Base-by-base conservation (phyloP, 2,329 filamentous ascomycete genomes). In the Aspergillus pseudoglaucus region DNA sequence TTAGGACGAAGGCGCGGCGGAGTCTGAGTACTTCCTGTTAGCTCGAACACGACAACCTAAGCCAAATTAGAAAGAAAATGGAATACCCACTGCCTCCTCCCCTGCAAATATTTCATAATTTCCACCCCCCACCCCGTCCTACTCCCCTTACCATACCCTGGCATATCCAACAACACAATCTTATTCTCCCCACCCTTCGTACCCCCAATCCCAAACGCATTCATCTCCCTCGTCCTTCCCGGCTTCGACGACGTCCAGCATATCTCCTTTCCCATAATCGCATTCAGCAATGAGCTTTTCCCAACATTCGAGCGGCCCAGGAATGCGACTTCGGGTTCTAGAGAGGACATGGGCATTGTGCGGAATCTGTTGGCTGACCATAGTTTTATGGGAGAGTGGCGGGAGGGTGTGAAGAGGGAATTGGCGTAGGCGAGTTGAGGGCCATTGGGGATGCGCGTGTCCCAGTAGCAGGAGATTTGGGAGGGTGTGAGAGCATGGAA, bases 241-340 rank as follows among this genome's bases (percentile, higher is more conserved):
- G 81, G 80, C 15, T 78, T 80, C 2, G 75, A 76, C 3, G 76
- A 80, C 0, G 81, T 81, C 58, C 75, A 72, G 47, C 80, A 81
- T 12, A 80, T 63, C 14, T 70, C 61, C 53, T 65, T 62, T 43
- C 59, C 73, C 63, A 85, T 75, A 7, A 88, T 67, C 2, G 80
- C 79, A 60, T 88, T 88, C 22, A 88, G 70, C 4, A 88, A 61
- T 2, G 76, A 80, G 46, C 77, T 82, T 67, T 88, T 88, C 46
- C 84, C 84, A 5, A 85, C 84, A 59, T 88, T 88, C 35, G 79
- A 83, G 42, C 84, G 77, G 15, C 84, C 84, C 3, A 88, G 72
- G 59, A 88, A 85, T 37, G 78, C 80, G 12, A 85, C 75, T 69
- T 85, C 81, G 1, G 81, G 80, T 25, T 77, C 68, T 1, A 72